phyloP scores from a whole-genome alignment of 495 filamentous ascomycete genomes.

The Hypoxylon lienhwacheense region DNA sequence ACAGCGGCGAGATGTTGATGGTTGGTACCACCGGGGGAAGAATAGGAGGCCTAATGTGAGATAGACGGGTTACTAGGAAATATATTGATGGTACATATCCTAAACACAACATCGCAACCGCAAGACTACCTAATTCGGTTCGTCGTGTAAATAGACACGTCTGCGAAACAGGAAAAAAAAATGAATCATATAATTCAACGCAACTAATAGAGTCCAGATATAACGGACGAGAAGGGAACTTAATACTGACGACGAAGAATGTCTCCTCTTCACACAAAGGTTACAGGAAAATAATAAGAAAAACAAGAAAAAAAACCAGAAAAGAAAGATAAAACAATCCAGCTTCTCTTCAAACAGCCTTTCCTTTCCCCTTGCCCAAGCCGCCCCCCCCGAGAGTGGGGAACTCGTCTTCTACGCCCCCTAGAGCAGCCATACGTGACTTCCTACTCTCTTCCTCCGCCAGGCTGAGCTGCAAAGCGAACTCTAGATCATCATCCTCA shows the following conservation, averaged over 20 bases:
- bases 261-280: neutral
- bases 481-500: slow-evolving; percentile 72
- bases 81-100: too few species aligned
- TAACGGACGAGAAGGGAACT: slow-evolving; percentile 6
- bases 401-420: slow-evolving; percentile 57
- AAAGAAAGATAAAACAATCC: neutral
- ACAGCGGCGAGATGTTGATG: too few species aligned
- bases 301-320: neutral
- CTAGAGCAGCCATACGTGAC: slow-evolving; percentile 27
- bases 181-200: too few species aligned
- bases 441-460: slow-evolving; percentile 68
- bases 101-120: too few species aligned
- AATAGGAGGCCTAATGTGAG: too few species aligned
- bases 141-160: too few species aligned
- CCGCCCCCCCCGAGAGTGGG: slow-evolving; percentile 52
- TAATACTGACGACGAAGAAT: slow-evolving; percentile 6
- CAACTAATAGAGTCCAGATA: slow-evolving; percentile 10
- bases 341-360: slow-evolving; percentile 40
- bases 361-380: slow-evolving; percentile 50
- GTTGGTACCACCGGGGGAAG: too few species aligned
- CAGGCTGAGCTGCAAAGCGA: slow-evolving; percentile 82
- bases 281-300: neutral
- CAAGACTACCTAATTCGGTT: too few species aligned
- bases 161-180: too few species aligned
- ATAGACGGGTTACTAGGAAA: too few species aligned